Base-by-base conservation (phyloP, 768 basidiomycete species). In the Suillus discolor region DNA sequence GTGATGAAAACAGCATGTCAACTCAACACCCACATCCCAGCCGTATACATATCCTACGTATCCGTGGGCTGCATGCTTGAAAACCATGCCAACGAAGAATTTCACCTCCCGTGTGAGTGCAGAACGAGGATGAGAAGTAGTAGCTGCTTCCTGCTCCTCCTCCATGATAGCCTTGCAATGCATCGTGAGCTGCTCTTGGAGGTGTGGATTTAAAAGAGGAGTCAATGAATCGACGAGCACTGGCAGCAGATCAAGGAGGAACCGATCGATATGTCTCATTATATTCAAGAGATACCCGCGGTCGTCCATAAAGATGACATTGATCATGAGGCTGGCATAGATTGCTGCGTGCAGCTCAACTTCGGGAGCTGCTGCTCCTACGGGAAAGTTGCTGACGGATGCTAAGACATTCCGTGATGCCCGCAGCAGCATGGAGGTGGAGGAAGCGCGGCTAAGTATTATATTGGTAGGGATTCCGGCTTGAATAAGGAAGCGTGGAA, bases 71-170 rank as follows among this genome's bases (percentile, higher is more conserved):
- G 59, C 70, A 68, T 85, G 84, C 59, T 70, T 69, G 64, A 85
- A 83, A 36, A 82, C 72, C 81, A 83, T 80, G 13, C 86, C 85
- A 38, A 85, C 84, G 64, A 83, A 85, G 69, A 81, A 77, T 68
- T 77, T 74, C 13, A 85, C 73, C 64, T 64, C 47, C 36, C 51
- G 42, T 18, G 60, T 47, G 61, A 70, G 42, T 51, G 67, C 68
- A 38, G 76, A 77, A 16, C 79, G 77, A 38, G 70, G 61, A 47
- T 65, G 70, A 15, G 73, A 70, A 28, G 70, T 69, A n/a, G 67
- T 44, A 13, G 76, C 77, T 9, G 70, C 67, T 38, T 73, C 65
- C 31, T 72, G 70, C 65, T 82, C 80, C 8, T 71, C 67, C 45
- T 74, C 76, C 20, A 81, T 68, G 4, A 72, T 69, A 61, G 66